Percentiles rank a stretch among this genome's conserved stretches.
Evolutionary conservation across 257 asterid genomes (phyloP).

Genomic region (Solanum dulcamara): DNA sequence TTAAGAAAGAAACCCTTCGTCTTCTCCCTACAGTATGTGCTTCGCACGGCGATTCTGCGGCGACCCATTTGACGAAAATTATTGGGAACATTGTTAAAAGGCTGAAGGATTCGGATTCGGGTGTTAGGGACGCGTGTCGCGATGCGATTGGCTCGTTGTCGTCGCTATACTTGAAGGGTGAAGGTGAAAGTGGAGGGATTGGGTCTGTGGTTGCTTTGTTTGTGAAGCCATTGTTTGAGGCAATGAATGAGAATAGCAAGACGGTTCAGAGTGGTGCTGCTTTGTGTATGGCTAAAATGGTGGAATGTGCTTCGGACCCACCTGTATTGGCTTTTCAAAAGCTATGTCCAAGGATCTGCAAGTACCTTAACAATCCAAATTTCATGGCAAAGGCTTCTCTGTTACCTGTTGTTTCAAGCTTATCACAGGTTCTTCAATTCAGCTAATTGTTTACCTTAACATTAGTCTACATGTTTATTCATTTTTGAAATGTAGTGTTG

Average conservation of each 20-base stretch:
- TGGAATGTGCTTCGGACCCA: conserved; percentile 62
- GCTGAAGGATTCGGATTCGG: conserved; percentile 92
- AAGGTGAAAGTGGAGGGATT: conserved; percentile 34
- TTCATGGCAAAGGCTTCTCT: conserved; percentile 84
- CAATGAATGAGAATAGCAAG: conserved; percentile 85
- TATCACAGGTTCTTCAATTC: conserved; percentile 62
- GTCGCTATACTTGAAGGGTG: conserved; percentile 60
- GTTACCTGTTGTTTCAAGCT: conserved; percentile 75
- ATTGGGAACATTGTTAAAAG: conserved; percentile 64
- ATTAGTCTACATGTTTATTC: background rate
- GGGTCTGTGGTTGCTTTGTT: conserved; percentile 66
- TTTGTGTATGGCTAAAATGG: conserved; percentile 77
- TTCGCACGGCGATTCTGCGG: conserved; percentile 52
- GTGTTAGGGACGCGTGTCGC: conserved; percentile 82
- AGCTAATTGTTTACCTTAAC: background rate
- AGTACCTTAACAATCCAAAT: conserved; percentile 66
- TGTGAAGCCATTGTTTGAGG: conserved; percentile 85
- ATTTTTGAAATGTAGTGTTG: background rate
- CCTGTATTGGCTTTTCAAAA: conserved; percentile 67
- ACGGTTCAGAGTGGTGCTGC: conserved; percentile 90
- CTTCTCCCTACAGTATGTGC: conserved; percentile 62
- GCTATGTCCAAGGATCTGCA: conserved; percentile 77
- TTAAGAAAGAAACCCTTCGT: conserved; percentile 75
- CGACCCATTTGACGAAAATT: conserved; percentile 77
- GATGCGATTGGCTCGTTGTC: conserved; percentile 81